These are phyloP conservation scores for Tagetes erecta DNA, from an alignment of 129 eudicot genomes.

Conservation along the genomic window DNA sequence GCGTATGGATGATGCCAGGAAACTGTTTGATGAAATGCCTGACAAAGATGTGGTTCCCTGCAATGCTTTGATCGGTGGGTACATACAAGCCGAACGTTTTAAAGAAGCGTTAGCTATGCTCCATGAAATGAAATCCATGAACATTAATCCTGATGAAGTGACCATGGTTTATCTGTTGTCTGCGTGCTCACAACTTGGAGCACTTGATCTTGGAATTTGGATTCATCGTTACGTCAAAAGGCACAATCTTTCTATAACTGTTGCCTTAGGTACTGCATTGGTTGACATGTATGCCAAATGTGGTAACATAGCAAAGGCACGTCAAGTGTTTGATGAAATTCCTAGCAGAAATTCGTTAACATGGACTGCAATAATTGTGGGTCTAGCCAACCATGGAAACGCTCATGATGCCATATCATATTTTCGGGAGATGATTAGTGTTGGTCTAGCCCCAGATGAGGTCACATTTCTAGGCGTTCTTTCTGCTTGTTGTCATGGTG, in stretches of 20 bases:
- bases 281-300: conserved; percentile 87
- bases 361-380: conserved; percentile 65
- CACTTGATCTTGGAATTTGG: conserved; percentile 81
- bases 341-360: conserved; percentile 52
- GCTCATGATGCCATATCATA: conserved; percentile 52
- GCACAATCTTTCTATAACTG: conserved; percentile 46
- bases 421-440: conserved; percentile 56
- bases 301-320: conserved; percentile 62
- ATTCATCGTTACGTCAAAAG: conserved; percentile 54
- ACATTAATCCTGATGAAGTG: conserved; percentile 60
- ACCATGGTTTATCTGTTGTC: conserved; percentile 66
- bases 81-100: conserved; percentile 51
- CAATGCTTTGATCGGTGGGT: conserved; percentile 71
- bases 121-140: conserved; percentile 51
- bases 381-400: conserved; percentile 66
- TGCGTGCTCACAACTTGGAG: conserved; percentile 73
- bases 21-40: conserved; percentile 58
- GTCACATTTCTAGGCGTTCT: conserved; percentile 66
- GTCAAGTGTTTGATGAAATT: conserved; percentile 52
- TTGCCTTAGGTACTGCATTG: conserved; percentile 63
- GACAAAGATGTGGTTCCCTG: conserved; percentile 66
- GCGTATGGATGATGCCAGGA: conserved; percentile 46
- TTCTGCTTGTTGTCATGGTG: conserved; percentile 84
- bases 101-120: conserved; percentile 60
- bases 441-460: conserved; percentile 61